Conservation (phyloP, 768 basidiomycete genomes). For the Rhodotorula graminis region DNA sequence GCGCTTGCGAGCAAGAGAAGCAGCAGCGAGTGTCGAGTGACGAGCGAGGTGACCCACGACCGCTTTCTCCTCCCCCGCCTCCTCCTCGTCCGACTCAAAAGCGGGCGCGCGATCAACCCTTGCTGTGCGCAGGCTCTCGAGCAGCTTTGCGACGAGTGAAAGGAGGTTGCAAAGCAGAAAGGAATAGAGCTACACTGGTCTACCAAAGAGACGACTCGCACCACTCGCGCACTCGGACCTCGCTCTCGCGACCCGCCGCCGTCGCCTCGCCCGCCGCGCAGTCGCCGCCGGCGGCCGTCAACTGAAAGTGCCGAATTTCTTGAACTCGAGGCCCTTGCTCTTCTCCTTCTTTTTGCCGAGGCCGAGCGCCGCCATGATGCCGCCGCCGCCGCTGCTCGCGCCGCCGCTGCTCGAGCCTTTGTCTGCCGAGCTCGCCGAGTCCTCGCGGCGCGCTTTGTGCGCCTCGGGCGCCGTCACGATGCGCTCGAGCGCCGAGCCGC, state of each 20-base stretch:
- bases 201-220: too few relatives aligned
- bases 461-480: constrained; percentile 20
- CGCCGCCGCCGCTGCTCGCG: not conserved
- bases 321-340: constrained; percentile 31
- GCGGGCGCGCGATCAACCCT: too few relatives aligned
- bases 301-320: constrained; percentile 22
- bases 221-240: too few relatives aligned
- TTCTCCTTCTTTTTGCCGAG: constrained; percentile 24
- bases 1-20: not conserved
- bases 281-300: too few relatives aligned
- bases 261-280: too few relatives aligned
- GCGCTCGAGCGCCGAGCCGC: constrained; percentile 23
- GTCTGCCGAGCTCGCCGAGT: not conserved
- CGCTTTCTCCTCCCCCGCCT: too few relatives aligned
- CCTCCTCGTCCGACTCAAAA: too few relatives aligned
- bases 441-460: not conserved
- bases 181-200: too few relatives aligned
- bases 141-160: too few relatives aligned
- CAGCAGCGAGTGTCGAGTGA: not conserved
- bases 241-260: too few relatives aligned
- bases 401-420: not conserved
- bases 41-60: too few relatives aligned
- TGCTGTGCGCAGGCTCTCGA: too few relatives aligned
- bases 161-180: not conserved
- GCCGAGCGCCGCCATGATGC: not conserved